Percentiles rank a stretch among this genome's conserved stretches.
These are phyloP conservation scores for Diaporthe vaccinii DNA, from an alignment of 2,329 filamentous ascomycete species.

Conservation along the genomic window DNA sequence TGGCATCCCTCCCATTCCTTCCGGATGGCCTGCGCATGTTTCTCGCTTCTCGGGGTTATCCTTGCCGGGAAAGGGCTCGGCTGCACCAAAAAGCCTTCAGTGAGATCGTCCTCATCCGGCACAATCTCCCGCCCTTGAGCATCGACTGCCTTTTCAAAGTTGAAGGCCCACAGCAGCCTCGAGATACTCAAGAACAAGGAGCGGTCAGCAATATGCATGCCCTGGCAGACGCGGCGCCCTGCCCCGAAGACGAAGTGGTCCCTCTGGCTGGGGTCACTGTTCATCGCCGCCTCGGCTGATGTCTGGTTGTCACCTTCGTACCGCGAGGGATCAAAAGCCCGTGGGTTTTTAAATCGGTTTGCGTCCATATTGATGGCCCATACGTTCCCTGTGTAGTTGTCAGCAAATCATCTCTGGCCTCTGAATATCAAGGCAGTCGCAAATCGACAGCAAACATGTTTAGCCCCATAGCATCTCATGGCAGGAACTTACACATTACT, in stretches of 20 bases:
- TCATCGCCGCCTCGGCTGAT: conserved; percentile 47
- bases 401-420: background rate
- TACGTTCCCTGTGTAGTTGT: conserved; percentile 8
- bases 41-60: conserved; percentile 33
- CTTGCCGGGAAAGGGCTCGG: conserved; percentile 34
- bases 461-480: background rate
- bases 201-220: conserved; percentile 66
- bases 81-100: conserved; percentile 30
- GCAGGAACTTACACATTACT: conserved; percentile 55
- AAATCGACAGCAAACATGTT: background rate
- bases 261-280: conserved; percentile 52
- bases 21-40: background rate
- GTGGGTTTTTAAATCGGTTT: conserved; percentile 55
- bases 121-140: conserved; percentile 23
- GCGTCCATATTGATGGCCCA: conserved; percentile 63
- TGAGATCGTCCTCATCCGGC: conserved; percentile 22
- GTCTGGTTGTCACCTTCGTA: conserved; percentile 48
- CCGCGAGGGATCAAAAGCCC: conserved; percentile 58
- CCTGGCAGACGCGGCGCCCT: conserved; percentile 70
- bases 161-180: conserved; percentile 62
- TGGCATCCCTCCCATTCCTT: conserved; percentile 37
- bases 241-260: conserved; percentile 69
- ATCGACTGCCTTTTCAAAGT: conserved; percentile 40
- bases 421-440: background rate
- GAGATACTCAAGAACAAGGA: conserved; percentile 62